Conservation (phyloP, 495 filamentous ascomycete species). For the Penicillium cosmopolitanum region DNA sequence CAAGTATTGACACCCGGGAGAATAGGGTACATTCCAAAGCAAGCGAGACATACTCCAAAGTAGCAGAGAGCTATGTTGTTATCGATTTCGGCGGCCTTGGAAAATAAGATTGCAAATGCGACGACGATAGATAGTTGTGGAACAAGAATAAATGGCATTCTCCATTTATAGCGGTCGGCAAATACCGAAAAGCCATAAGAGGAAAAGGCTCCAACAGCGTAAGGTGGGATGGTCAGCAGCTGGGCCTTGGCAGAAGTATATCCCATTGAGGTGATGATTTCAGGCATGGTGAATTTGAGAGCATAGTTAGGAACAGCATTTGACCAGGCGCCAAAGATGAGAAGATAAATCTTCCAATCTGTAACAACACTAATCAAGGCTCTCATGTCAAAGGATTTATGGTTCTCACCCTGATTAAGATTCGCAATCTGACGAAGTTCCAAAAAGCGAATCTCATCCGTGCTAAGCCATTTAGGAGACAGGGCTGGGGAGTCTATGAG, state of each 20-base stretch:
- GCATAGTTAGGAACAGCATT: conserved; percentile 49
- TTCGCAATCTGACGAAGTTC: conserved; percentile 14
- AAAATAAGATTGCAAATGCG: conserved; percentile 24
- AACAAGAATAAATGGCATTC: conserved; percentile 31
- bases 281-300: conserved; percentile 57
- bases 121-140: conserved; percentile 20
- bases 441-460: conserved; percentile 25
- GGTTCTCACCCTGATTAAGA: conserved; percentile 5
- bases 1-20: conserved; percentile 32
- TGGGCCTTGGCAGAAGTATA: conserved; percentile 45
- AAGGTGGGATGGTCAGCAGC: conserved; percentile 36
- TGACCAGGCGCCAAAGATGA: conserved; percentile 11
- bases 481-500: conserved; percentile 24
- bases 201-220: conserved; percentile 24
- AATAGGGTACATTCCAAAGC: conserved; percentile 34
- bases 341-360: conserved; percentile 27
- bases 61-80: conserved; percentile 29
- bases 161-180: conserved; percentile 29
- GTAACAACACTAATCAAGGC: conserved; percentile 14
- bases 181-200: conserved; percentile 23
- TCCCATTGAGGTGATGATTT: conserved; percentile 50
- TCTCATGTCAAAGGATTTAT: conserved; percentile 9
- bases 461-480: conserved; percentile 22
- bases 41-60: conserved; percentile 25
- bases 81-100: conserved; percentile 17